Evolutionary conservation across 2,329 filamentous ascomycete species (phyloP).

Genomic region (Cytospora schulzeri): DNA sequence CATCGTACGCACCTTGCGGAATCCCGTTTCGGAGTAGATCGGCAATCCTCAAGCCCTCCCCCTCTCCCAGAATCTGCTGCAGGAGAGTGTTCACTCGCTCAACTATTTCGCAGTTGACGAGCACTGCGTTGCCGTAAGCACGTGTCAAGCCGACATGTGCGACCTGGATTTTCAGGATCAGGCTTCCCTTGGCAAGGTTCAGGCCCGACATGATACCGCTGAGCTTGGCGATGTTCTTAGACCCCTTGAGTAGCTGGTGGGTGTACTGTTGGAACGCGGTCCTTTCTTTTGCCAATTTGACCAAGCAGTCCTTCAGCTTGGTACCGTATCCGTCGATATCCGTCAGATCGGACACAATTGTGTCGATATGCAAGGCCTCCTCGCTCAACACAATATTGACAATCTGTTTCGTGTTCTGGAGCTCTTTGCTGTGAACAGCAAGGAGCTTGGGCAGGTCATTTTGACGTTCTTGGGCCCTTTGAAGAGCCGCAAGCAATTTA

Average conservation of each 20-base stretch:
- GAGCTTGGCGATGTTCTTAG: not conserved
- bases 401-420: not conserved
- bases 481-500: not conserved
- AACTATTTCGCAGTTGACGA: not conserved
- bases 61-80: not conserved
- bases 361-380: not conserved
- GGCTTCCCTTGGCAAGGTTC: not conserved
- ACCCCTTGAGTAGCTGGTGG: not conserved
- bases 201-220: not conserved
- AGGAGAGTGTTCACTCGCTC: not conserved
- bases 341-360: not conserved
- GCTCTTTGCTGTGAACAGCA: not conserved
- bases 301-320: not conserved
- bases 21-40: not conserved
- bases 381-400: not conserved
- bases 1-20: not conserved
- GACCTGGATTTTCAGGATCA: not conserved
- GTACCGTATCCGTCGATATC: not conserved
- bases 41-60: not conserved
- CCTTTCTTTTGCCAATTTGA: not conserved
- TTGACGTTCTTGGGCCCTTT: not conserved
- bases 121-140: not conserved
- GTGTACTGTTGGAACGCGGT: not conserved
- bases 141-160: slow-evolving; percentile 1
- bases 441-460: not conserved